Evolutionary conservation across 257 asterid genomes (phyloP), one percentile per base, ranked within the genome.

Genomic region (Solanum sejunctum): DNA sequence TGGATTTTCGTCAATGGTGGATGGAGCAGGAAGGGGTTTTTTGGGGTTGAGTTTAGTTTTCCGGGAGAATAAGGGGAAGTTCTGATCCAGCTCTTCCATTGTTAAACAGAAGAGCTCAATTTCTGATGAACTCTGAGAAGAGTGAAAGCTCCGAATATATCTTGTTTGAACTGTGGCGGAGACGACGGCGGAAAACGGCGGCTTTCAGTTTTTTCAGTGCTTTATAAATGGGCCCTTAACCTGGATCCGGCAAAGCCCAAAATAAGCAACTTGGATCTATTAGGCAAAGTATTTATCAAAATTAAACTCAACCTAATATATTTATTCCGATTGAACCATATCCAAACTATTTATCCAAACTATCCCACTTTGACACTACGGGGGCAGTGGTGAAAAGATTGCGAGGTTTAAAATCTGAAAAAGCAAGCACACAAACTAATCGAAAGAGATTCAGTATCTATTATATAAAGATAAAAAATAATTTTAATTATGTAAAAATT

Each of bases 41-140:
- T 32, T 4, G 15, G 84, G 28, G 47, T 84, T 60, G 6, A 73
- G 28, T 84, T 85, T 88, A 6, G 81, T 84, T 78, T 88, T 90
- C 51, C 88, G 77, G 83, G 92, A 89, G 87, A 96, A 96, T 58
- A 96, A 83, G 64, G 86, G 97, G 87, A 96, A 94, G 56, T 73
- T 88, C 26, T 23, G 82, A 70, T 93, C 94, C 16, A 94, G 84
- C 70, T 86, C 92, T 10, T 67, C 81, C 85, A 83, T 83, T 13
- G 17, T 41, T 41, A 43, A 18, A 71, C 55, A 71, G 16, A 36
- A 36, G 41, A 69, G 57, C 60, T 47, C 21, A 73, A 73, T 21
- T 72, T 43, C 36, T 32, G 26, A 32, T 39, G 12, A 69, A 7
- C 11, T 8, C 12, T 11, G 55, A 51, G 55, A 12, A 51, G 47